These are phyloP conservation scores for Coprinopsis strossmayeri DNA, from an alignment of 768 basidiomycete species.

Conservation along the genomic window DNA sequence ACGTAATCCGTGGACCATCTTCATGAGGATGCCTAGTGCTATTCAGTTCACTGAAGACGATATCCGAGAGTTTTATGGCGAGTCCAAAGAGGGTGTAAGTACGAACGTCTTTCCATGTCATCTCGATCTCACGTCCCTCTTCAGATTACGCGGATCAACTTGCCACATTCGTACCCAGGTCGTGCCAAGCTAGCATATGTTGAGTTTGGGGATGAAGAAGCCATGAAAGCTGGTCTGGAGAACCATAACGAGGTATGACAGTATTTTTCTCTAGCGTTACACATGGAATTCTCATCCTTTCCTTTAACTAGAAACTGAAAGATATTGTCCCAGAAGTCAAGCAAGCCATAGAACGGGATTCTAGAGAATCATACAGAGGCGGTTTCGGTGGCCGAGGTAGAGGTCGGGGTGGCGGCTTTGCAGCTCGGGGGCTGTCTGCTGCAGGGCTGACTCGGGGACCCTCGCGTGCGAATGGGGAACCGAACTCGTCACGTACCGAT, in stretches of 20 bases:
- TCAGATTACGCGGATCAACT: constrained; percentile 64
- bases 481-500: background rate
- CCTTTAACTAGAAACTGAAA: constrained; percentile 52
- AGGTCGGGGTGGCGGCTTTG: constrained; percentile 52
- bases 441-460: constrained; percentile 54
- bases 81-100: constrained; percentile 62
- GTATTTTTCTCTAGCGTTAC: constrained; percentile 5
- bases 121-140: constrained; percentile 5
- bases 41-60: constrained; percentile 52
- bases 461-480: constrained; percentile 13
- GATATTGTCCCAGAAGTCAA: constrained; percentile 62
- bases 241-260: constrained; percentile 62
- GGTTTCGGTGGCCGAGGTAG: constrained; percentile 39
- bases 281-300: constrained; percentile 7
- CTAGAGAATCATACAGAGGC: constrained; percentile 30
- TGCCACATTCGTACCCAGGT: constrained; percentile 42
- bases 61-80: constrained; percentile 71
- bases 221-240: constrained; percentile 73
- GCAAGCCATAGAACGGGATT: constrained; percentile 58
- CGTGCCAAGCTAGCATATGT: constrained; percentile 71
- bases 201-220: constrained; percentile 84
- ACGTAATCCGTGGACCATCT: constrained; percentile 80
- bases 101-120: constrained; percentile 22
- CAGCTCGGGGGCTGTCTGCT: constrained; percentile 59
- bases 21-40: constrained; percentile 56